Evolutionary conservation across 768 basidiomycete species (phyloP), one percentile per base, ranked within the genome.

Genomic region (Cystobasidium ongulense): DNA sequence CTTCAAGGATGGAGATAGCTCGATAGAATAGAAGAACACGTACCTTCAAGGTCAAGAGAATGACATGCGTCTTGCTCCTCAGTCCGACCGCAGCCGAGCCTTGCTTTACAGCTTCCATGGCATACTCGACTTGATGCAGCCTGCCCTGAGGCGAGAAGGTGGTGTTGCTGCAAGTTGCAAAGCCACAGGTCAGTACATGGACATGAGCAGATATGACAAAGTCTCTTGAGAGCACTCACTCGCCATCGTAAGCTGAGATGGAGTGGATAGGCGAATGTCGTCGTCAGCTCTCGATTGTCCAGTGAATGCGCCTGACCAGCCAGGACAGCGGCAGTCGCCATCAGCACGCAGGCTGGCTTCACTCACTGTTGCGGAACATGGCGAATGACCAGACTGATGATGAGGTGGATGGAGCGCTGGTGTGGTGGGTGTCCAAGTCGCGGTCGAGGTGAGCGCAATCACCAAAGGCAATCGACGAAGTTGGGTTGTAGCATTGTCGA

Each of bases 1-100:
- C 46, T 50, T 50, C 21, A n/a, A 50, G 21, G 21, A 29, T 36
- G 63, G 46, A 61, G 10, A 10, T 0, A 2, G 17, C n/a, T n/a
- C n/a, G 17, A 35, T 25, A 36, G 35, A 50, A 59, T 67, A 11
- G 25, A n/a, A 31, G 1, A 39, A 7, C 21, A 11, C 85, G 70
- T 63, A 90, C 95, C 87, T 98, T 99, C 75, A 99, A 83, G 17
- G 94, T 93, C 63, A 99, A 83, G 27, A 99, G 84, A 38, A 99
- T 86, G 21, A 92, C 88, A 82, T 98, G 96, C 0, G 91, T 96
- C 84, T 94, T 92, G 68, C 92, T 95, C 77, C 93, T 86, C 79
- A 99, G 81, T 64, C 96, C 96, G 57, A 99, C 94, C 50, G 92
- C 94, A n/a, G 96, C 96, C 74, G 94, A 97, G 76, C 96, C 96